Percentiles rank a stretch among this genome's conserved stretches.
Conservation (phyloP, 257 asterid genomes). For the Solanum gandarillasii region DNA sequence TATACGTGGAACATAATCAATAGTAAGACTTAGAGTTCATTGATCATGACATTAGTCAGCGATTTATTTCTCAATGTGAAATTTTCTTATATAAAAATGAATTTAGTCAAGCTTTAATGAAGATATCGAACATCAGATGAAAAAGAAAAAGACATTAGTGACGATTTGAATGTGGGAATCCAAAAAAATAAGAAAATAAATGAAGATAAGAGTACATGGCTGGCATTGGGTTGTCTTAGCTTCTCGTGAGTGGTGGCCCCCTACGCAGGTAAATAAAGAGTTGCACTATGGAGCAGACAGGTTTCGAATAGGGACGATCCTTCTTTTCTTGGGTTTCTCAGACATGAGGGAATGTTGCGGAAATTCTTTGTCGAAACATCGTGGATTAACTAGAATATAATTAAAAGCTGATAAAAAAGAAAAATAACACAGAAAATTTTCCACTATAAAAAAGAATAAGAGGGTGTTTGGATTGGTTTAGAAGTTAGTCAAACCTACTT, state of each 20-base stretch:
- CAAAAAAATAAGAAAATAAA: background rate
- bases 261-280: conserved; percentile 7
- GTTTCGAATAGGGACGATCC: conserved; percentile 6
- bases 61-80: background rate
- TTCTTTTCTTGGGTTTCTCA: background rate
- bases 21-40: background rate
- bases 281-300: conserved; percentile 7
- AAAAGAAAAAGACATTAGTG: background rate
- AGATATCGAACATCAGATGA: background rate
- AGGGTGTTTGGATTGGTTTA: no score
- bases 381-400: background rate
- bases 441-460: no score
- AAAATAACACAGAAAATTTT: no score
- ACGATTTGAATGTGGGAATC: background rate
- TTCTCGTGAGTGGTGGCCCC: conserved; percentile 55
- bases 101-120: background rate
- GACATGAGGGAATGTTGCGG: background rate
- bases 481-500: no score
- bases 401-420: no score
- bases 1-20: background rate
- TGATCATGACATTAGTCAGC: background rate
- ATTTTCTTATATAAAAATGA: accelerated
- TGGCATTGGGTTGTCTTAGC: conserved; percentile 1
- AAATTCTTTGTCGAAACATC: background rate
- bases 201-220: background rate